Base-by-base conservation (phyloP, 768 basidiomycete genomes). In the Termitomyces sp. region DNA sequence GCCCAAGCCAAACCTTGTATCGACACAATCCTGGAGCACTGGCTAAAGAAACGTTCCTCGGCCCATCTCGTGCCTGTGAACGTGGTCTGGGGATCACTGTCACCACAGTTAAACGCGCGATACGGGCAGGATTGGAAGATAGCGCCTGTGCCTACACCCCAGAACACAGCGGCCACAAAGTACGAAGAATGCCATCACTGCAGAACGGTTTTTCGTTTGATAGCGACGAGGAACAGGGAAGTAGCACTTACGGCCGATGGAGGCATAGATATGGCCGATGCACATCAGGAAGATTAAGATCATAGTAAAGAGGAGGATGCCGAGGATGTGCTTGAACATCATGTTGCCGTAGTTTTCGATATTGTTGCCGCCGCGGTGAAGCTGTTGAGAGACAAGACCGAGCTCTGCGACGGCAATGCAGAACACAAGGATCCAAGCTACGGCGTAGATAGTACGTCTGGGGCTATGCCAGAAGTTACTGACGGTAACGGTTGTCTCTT, bases 291-390 rank as follows among this genome's bases (percentile, higher is more conserved):
- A 59, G 25, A 47, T 43, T 14, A 56, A 16, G 45, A 62, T 47
- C 7, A 59, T 31, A 40, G 21, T 52, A 42, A 59, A 62, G 21
- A 62, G 54, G 5, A 52, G 40, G 14, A 62, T 19, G 21, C 60
- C 60, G 23, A 62, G 57, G 34, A 56, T 49, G 29, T 62, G 61
- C 37, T 62, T 59, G 29, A 56, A 62, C 57, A 56, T 56, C 54
- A 48, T 56, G 45, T 56, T 62, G 10, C 46, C 61, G 23, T 62
- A 62, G 19, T 59, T 49, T 16, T 25, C 46, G 11, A 53, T 40
- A 17, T 46, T 27, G 21, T 62, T 62, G 1, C 61, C 61, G 1
- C 51, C 51, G 9, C 23, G 29, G 1, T 56, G 61, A 6, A 62
- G 61, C 45, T 62, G 61, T 23, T 62, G 34, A 0, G 61, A 59